Conservation (phyloP, 257 asterid genomes). For the Anisodus tanguticus region DNA sequence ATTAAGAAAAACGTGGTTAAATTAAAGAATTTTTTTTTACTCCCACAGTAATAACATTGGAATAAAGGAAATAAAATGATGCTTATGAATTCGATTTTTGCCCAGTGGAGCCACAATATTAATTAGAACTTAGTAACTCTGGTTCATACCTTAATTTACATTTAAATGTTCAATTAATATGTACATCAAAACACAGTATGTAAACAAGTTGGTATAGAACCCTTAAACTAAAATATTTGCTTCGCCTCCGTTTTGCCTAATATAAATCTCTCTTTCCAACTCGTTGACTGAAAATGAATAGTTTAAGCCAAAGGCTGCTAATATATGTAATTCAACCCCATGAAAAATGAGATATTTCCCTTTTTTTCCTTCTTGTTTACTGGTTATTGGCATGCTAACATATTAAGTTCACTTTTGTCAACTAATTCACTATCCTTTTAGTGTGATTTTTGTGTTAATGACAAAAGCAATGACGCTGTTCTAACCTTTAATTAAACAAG, state of each 20-base stretch:
- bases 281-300: background rate
- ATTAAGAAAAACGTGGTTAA: too few relatives aligned
- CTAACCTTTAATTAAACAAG: background rate
- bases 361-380: background rate
- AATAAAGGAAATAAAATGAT: too few relatives aligned
- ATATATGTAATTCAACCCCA: background rate
- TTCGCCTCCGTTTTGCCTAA: too few relatives aligned
- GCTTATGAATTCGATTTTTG: background rate
- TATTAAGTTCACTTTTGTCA: background rate
- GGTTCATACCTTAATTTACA: too few relatives aligned
- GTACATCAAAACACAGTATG: too few relatives aligned
- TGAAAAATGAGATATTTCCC: background rate
- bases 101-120: too few relatives aligned
- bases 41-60: too few relatives aligned
- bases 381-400: background rate
- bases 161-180: too few relatives aligned
- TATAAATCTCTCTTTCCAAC: background rate
- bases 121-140: too few relatives aligned
- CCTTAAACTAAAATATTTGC: too few relatives aligned
- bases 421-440: slow-evolving; percentile 15
- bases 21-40: too few relatives aligned
- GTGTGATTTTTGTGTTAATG: background rate
- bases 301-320: background rate
- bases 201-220: too few relatives aligned
- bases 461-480: slow-evolving; percentile 18